These are phyloP conservation scores for Lentinula novae-zelandiae DNA, from an alignment of 1,284 basidiomycete species.

Conservation along the genomic window DNA sequence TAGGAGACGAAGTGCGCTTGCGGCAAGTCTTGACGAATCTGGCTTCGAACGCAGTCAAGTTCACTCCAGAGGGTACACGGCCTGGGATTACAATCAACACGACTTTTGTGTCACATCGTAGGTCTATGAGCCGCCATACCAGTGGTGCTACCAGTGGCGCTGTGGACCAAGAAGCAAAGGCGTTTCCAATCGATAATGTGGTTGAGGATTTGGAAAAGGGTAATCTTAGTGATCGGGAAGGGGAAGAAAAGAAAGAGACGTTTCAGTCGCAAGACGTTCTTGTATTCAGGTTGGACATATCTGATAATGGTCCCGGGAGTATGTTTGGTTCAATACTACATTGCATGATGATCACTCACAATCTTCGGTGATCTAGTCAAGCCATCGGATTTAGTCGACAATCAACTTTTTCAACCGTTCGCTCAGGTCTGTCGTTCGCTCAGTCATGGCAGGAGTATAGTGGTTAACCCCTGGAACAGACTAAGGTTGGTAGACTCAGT, in stretches of 20 bases:
- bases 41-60: conserved; percentile 40
- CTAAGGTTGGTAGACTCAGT: conserved; percentile 25
- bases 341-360: conserved; percentile 4
- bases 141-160: not conserved
- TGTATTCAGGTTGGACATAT: conserved; percentile 14
- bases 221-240: not conserved
- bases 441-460: not conserved
- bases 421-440: conserved; percentile 17
- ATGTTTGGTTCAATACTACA: not conserved
- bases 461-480: conserved; percentile 19
- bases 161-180: not conserved
- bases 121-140: not conserved
- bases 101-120: conserved; percentile 22
- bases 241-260: not conserved
- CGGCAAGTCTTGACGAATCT: conserved; percentile 37
- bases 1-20: conserved; percentile 45
- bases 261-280: conserved; percentile 9
- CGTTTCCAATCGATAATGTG: not conserved
- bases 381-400: conserved; percentile 38
- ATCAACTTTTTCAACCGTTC: conserved; percentile 31
- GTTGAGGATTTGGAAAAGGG: conserved; percentile 2
- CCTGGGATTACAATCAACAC: conserved; percentile 27
- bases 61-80: conserved; percentile 37
- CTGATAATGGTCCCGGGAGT: conserved; percentile 13
- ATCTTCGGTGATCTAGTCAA: conserved; percentile 17